Evolutionary conservation across 495 filamentous ascomycete genomes (phyloP).

Genomic region (Aspergillus panamensis): DNA sequence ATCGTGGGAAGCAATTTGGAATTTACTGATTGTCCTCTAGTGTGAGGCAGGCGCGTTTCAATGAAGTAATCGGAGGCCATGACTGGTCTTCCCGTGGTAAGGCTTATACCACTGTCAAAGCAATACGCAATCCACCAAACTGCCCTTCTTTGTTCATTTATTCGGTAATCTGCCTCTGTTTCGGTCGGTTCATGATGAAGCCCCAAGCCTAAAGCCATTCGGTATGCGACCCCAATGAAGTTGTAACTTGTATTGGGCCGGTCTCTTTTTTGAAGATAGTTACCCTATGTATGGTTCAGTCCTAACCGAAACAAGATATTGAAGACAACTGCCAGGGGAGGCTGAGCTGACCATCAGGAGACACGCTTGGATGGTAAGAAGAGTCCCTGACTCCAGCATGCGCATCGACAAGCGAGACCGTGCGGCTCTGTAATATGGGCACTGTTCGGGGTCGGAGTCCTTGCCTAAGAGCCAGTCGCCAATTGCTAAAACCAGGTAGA

Average conservation of each 20-base stretch:
- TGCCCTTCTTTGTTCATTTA: conserved; percentile 18
- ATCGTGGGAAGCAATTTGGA: too few species aligned
- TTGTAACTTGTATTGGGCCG: conserved; percentile 27
- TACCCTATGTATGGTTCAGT: conserved; percentile 5
- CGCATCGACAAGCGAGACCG: conserved; percentile 27
- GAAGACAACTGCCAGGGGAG: neutral
- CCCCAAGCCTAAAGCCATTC: conserved; percentile 45
- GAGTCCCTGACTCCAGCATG: conserved; percentile 27
- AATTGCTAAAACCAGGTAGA: conserved; percentile 26
- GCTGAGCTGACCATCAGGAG: conserved; percentile 19
- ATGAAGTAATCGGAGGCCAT: conserved; percentile 25
- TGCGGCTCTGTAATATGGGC: conserved; percentile 23
- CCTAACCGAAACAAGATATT: neutral
- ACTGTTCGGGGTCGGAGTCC: conserved; percentile 13
- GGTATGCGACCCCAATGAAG: conserved; percentile 36
- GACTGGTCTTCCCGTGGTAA: conserved; percentile 26
- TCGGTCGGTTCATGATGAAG: conserved; percentile 35
- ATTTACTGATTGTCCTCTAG: conserved; percentile 23
- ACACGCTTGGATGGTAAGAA: conserved; percentile 26
- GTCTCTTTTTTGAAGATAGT: conserved; percentile 26
- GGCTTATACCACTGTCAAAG: conserved; percentile 30
- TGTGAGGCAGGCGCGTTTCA: conserved; percentile 25
- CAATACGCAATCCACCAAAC: conserved; percentile 28
- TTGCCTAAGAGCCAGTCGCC: conserved; percentile 21
- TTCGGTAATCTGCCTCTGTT: conserved; percentile 8